These are phyloP conservation scores for Sphaerostilbella broomeana DNA, from an alignment of 2,329 filamentous ascomycete species.

Conservation along the genomic window DNA sequence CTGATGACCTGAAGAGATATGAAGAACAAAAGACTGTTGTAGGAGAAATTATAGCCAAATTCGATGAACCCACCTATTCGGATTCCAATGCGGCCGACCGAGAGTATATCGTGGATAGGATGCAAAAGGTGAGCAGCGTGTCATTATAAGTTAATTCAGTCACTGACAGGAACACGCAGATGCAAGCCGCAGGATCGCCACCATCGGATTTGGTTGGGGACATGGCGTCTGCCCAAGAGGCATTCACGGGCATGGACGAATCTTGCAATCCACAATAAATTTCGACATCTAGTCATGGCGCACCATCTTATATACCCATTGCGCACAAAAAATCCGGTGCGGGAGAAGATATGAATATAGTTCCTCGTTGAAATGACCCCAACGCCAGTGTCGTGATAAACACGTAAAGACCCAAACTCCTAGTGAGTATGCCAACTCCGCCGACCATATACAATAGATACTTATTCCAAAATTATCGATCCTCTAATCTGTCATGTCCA, in stretches of 20 bases:
- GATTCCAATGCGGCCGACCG: constrained; percentile 77
- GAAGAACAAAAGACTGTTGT: constrained; percentile 74
- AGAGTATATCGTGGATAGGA: constrained; percentile 91
- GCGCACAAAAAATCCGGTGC: constrained; percentile 8
- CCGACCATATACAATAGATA: too few species aligned
- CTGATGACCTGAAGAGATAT: constrained; percentile 73
- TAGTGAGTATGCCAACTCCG: constrained; percentile 1
- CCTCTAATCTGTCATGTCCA: constrained; percentile 40
- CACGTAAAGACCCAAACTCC: constrained; percentile 4
- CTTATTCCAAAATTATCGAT: constrained; percentile 2
- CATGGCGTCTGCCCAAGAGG: constrained; percentile 75
- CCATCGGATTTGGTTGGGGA: constrained; percentile 88
- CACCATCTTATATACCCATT: constrained; percentile 24
- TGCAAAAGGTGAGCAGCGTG: constrained; percentile 76
- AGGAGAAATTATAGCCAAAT: constrained; percentile 78
- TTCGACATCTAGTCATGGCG: constrained; percentile 22
- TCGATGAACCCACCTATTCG: constrained; percentile 73
- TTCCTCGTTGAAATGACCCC: constrained; percentile 14
- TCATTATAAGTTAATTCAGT: too few species aligned
- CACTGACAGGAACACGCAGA: constrained; percentile 51
- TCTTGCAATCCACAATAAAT: constrained; percentile 55
- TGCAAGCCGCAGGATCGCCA: constrained; percentile 92
- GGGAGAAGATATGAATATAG: constrained; percentile 21
- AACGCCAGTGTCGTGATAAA: constrained; percentile 18
- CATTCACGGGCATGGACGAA: constrained; percentile 54